A percentile compares a stretch with the other conserved stretches of the same genome.
Evolutionary conservation across 768 basidiomycete species (phyloP).

Genomic region (Pleurotus citrinopileatus): DNA sequence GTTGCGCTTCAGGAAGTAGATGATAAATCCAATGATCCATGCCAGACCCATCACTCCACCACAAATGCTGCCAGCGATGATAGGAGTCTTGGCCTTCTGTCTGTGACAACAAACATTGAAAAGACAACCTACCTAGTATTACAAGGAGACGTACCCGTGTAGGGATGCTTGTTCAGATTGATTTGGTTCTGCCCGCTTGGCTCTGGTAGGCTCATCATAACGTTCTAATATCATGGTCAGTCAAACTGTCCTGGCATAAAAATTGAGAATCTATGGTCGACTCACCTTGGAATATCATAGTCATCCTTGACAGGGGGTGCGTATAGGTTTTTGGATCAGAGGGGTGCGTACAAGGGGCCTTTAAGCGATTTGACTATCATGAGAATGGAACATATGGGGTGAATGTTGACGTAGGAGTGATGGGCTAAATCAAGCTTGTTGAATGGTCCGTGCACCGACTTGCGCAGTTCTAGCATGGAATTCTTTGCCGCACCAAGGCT

Average conservation of each 20-base stretch:
- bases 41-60: slow-evolving; percentile 48
- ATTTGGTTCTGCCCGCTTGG: not conserved
- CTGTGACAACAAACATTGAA: slow-evolving; percentile 24
- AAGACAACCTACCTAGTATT: not conserved
- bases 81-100: slow-evolving; percentile 53
- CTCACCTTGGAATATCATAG: not conserved
- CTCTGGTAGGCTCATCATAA: not conserved
- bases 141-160: slow-evolving; percentile 28
- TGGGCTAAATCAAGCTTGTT: slow-evolving; percentile 6
- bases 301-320: too few species aligned
- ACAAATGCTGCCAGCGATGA: slow-evolving; percentile 58
- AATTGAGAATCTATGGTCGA: too few species aligned
- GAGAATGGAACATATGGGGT: not conserved
- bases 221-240: too few species aligned
- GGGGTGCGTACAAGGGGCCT: too few species aligned
- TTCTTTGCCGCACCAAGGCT: too few species aligned
- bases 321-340: too few species aligned
- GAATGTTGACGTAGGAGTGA: slow-evolving; percentile 4
- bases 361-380: not conserved
- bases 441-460: not conserved
- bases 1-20: slow-evolving; percentile 55
- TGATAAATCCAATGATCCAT: slow-evolving; percentile 54
- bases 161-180: slow-evolving; percentile 35
- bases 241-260: too few species aligned
- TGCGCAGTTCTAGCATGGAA: slow-evolving; percentile 12